A percentile compares a stretch with the other conserved stretches of the same genome.
Conservation (phyloP, 2,329 filamentous ascomycete genomes). For the Penicillium verrucosum region DNA sequence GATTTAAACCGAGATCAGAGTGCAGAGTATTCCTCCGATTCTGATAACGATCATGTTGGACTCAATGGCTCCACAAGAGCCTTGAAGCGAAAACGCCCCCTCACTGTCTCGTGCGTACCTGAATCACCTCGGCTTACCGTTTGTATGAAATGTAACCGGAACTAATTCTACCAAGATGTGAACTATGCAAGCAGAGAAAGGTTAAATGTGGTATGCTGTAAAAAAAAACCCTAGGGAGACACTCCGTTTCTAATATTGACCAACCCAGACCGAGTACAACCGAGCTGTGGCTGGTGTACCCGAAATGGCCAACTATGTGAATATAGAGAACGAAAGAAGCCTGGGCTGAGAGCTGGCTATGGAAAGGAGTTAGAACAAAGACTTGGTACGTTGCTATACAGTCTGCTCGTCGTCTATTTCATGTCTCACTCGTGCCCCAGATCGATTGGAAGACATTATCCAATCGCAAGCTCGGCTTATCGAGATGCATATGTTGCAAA, state of each 20-base stretch:
- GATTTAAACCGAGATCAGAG: constrained; percentile 32
- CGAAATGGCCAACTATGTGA: constrained; percentile 65
- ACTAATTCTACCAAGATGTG: constrained; percentile 37
- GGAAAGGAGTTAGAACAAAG: constrained; percentile 71
- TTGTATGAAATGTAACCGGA: background rate
- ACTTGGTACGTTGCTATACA: constrained; percentile 42
- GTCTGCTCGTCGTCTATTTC: background rate
- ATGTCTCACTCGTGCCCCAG: constrained; percentile 31
- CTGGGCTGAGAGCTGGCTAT: constrained; percentile 63
- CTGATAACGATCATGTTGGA: constrained; percentile 30
- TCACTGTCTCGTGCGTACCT: constrained; percentile 39
- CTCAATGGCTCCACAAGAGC: constrained; percentile 31
- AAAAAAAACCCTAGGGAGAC: background rate
- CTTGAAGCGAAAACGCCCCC: constrained; percentile 38
- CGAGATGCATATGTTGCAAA: constrained; percentile 52
- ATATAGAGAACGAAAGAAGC: constrained; percentile 69
- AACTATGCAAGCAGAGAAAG: constrained; percentile 46
- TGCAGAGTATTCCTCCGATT: constrained; percentile 38
- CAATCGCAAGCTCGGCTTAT: constrained; percentile 65
- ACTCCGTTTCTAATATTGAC: constrained; percentile 7
- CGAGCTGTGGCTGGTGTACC: constrained; percentile 68
- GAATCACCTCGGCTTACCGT: background rate
- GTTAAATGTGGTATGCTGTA: constrained; percentile 44
- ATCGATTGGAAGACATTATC: constrained; percentile 65
- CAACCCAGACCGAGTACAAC: constrained; percentile 50